These are phyloP conservation scores for Vaccinium darrowii DNA, from an alignment of 148 eudicot genomes.

Conservation along the genomic window DNA sequence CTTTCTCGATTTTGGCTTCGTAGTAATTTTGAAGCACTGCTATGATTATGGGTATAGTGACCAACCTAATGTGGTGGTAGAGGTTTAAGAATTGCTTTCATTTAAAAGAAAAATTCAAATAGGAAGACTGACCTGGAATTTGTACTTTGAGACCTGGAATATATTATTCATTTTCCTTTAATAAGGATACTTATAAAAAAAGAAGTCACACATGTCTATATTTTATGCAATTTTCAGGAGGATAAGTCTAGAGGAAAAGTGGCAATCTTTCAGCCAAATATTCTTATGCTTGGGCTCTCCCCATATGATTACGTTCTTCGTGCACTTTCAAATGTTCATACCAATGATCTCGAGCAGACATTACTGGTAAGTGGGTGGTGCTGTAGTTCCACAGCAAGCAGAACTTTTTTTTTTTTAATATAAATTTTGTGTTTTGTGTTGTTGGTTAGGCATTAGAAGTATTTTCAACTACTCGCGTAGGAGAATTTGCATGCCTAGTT, in stretches of 20 bases:
- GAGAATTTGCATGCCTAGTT: neutral
- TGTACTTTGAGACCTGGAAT: neutral
- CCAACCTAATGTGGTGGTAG: neutral
- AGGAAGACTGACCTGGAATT: neutral
- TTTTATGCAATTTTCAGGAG: constrained; percentile 53
- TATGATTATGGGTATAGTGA: neutral
- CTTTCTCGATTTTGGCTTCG: neutral
- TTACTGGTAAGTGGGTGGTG: constrained; percentile 58
- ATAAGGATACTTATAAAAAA: neutral
- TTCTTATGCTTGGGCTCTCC: constrained; percentile 81
- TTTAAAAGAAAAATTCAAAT: neutral
- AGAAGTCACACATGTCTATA: neutral
- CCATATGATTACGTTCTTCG: constrained; percentile 84
- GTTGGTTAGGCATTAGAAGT: neutral
- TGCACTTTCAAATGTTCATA: constrained; percentile 73
- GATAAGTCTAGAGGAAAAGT: constrained; percentile 61
- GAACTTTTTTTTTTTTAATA: neutral
- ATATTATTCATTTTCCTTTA: neutral
- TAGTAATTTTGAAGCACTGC: neutral
- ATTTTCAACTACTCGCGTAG: neutral
- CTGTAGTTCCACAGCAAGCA: neutral
- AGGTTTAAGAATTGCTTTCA: neutral
- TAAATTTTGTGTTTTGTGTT: neutral
- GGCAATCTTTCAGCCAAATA: constrained; percentile 62
- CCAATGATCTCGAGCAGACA: constrained; percentile 95